Evolutionary conservation across 306 rosid species (phyloP), one percentile per base, ranked within the genome.

Genomic region (Parietaria judaica): DNA sequence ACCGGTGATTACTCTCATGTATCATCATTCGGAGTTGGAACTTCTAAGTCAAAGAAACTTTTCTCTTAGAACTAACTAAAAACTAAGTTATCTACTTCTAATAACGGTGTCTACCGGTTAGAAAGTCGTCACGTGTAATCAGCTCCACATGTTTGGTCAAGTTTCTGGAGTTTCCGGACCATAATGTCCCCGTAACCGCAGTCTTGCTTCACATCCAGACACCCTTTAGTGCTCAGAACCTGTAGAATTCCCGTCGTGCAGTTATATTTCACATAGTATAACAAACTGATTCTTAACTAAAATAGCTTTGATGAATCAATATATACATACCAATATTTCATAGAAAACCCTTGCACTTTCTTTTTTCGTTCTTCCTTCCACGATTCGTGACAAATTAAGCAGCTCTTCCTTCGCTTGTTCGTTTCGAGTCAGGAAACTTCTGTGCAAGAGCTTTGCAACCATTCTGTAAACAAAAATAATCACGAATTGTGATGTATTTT

Each of bases 281-380:
- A 53, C 36, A 53, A 57, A 57, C 11, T 17, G 38, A 0, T 53
- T n/a, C 7, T 14, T 7, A 12, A 17, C 58, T 16, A 54, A 55
- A 41, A 41, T 41, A 5, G 45, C 7, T 41, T 41, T 41, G 9
- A 3, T 41, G 45, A 15, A 49, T 37, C 36, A 47, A 35, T 69
- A 51, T 45, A 34, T 64, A 72, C 80, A 13, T 86, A 94, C 99
- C 95, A 92, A 81, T 58, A 83, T 46, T 83, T 92, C 99, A 61
- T 86, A 81, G 66, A 92, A 92, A 51, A 88, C 66, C 69, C 79
- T 72, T 44, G 95, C 94, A 63, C 78, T 68, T 71, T 86, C 85
- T 84, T 83, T 92, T 72, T 70, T 67, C n/a, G 68, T 58, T 67
- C 54, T 61, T 60, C 86, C 72, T 46, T 61, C 53, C 14, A 77